Base-by-base conservation (phyloP, 192 early-diverging fungal genomes). In the Paraglomus occultum region DNA sequence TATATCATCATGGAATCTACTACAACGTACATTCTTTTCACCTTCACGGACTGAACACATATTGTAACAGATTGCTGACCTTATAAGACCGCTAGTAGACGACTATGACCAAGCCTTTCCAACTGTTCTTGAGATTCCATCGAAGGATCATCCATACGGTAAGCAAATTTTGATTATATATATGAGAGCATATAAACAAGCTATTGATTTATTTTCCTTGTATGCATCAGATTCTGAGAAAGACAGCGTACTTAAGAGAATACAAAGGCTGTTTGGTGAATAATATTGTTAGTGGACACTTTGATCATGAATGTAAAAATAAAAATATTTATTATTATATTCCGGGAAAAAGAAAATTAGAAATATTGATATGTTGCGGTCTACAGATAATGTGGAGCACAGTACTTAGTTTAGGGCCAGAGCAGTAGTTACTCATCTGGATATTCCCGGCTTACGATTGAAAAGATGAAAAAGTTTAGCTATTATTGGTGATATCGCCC, bases 101-200 rank as follows among this genome's bases (percentile, higher is more conserved):
- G 91, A 90, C 50, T 89, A 98, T 74, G 80, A 87, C 43, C 88
- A 89, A 46, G 95, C 95, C 5, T 99, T 97, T 78, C 97, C 97
- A 5, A 96, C 97, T 7, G 87, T 99, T 17, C 87, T 99, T 63
- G 97, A 99, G 76, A 97, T 99, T 62, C 97, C 97, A 46, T 96
- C 95, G 53, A 99, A 99, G 83, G 96, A 99, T 77, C 93, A 97
- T 73, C 97, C 96, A 44, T 99, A 99, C 79, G 94, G 96, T 81
- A 79, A 14, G 31, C 18, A 31, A 18, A 54, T 31, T 53, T 31
- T 72, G 48, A 23, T 45, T 20, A n/a, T 18, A 14, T 12, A 51
- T 8, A 31, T 1, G 31, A 31, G 31, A 31, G 1, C 31, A 31
- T 31, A 31, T 40, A 61, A 23, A 7, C 39, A 17, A 50, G 65